Evolutionary conservation across 768 basidiomycete genomes (phyloP).

Genomic region (Russula griseocarnosa): DNA sequence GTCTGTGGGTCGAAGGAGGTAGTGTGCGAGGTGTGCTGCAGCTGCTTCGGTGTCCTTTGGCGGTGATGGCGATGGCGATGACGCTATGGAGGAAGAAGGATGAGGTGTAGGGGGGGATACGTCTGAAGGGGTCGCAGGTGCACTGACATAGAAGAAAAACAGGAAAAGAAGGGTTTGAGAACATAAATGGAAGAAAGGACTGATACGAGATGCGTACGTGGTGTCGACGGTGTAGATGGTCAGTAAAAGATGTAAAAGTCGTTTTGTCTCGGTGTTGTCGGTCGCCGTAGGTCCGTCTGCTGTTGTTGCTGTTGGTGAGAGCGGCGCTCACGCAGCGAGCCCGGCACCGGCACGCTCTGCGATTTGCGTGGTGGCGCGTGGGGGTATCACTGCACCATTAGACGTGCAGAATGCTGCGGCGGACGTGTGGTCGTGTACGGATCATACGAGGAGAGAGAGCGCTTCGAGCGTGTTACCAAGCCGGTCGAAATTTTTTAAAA

Average conservation of each 20-base stretch:
- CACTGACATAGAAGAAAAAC: background rate
- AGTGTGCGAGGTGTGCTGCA: constrained; percentile 45
- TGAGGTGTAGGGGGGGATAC: background rate
- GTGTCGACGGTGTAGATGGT: constrained; percentile 81
- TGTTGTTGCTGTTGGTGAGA: constrained; percentile 38
- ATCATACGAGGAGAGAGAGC: constrained; percentile 61
- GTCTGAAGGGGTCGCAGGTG: background rate
- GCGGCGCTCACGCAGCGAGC: constrained; percentile 50
- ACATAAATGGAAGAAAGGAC: background rate
- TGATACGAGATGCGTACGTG: constrained; percentile 34
- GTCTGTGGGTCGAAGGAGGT: constrained; percentile 75
- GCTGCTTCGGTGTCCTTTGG: background rate
- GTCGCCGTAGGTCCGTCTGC: constrained; percentile 42
- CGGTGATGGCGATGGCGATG: background rate
- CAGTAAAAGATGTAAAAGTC: constrained; percentile 64
- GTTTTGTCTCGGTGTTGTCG: constrained; percentile 51
- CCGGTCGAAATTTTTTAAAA: constrained; percentile 35
- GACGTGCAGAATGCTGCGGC: constrained; percentile 86
- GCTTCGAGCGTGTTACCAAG: constrained; percentile 58
- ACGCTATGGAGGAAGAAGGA: background rate
- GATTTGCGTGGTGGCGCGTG: constrained; percentile 49
- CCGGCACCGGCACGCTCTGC: constrained; percentile 48
- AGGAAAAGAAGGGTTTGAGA: background rate
- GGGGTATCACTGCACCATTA: constrained; percentile 68
- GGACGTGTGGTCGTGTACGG: constrained; percentile 66